These are phyloP conservation scores for Neonectria sp. DNA, from an alignment of 2,329 filamentous ascomycete genomes.

Conservation along the genomic window DNA sequence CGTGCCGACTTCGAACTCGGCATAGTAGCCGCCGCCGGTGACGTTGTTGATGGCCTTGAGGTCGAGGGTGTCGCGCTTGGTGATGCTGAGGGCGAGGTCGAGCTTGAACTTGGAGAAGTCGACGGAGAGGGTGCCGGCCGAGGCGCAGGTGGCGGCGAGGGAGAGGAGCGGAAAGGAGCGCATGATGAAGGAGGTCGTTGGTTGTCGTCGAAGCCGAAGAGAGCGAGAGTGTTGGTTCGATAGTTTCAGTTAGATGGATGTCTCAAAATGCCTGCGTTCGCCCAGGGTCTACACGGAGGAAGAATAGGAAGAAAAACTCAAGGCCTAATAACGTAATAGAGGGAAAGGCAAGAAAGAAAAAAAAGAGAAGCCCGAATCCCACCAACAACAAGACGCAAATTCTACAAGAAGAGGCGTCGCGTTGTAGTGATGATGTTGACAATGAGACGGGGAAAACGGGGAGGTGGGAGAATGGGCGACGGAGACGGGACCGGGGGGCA, in stretches of 20 bases:
- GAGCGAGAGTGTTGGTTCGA: neutral
- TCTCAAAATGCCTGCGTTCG: neutral
- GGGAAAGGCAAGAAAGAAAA: neutral
- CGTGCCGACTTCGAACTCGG: conserved; percentile 71
- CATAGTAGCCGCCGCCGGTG: conserved; percentile 69
- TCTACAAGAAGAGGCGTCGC: neutral
- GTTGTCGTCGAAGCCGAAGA: neutral
- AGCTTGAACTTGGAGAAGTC: conserved; percentile 36
- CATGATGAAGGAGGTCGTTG: conserved; percentile 24
- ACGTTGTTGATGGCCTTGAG: conserved; percentile 66
- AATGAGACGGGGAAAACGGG: neutral
- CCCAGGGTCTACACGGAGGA: neutral
- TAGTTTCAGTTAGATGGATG: neutral
- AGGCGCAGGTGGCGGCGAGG: conserved; percentile 37
- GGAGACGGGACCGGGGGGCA: neutral
- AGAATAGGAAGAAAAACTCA: neutral
- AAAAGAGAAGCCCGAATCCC: neutral
- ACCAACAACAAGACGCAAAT: neutral
- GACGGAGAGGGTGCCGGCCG: conserved; percentile 46
- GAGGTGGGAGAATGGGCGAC: neutral
- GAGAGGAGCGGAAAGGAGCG: conserved; percentile 39
- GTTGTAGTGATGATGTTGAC: neutral
- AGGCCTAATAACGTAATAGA: neutral
- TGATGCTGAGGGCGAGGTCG: conserved; percentile 33
- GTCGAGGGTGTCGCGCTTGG: conserved; percentile 47